Evolutionary conservation across 2,329 filamentous ascomycete species (phyloP), one percentile per base, ranked within the genome.

Genomic region (Pseudogymnoascus sp.): DNA sequence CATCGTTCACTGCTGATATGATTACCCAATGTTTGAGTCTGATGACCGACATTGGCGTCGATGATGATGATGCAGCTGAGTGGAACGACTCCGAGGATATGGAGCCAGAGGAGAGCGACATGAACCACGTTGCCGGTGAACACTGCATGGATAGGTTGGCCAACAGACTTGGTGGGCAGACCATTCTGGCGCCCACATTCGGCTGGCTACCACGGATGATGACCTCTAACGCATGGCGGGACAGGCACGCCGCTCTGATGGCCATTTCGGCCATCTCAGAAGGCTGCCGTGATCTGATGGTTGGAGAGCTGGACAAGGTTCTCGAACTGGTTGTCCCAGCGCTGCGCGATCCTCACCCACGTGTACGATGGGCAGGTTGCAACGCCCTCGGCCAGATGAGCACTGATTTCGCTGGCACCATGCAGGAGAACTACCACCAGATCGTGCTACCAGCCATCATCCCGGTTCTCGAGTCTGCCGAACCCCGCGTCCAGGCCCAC

Each of bases 301-400:
- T 96, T 68, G 90, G 90, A 45, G 95, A 99, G 75, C 82, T 99
- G 3, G 91, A 92, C 75, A 93, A 97, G 73, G 93, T 99, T 21
- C 82, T 99, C 59, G 91, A 96, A 68, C 83, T 99, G 63, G 93
- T 99, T n/a, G 86, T 97, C 60, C 95, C 95, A 14, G 90, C 93
- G 37, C 82, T 99, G 37, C 87, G 88, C 70, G 93, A 99, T 73
- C 84, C 89, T 40, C 95, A 99, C 73, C 90, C 95, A 42, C 90
- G 95, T 73, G 95, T 99, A 63, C 88, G 93, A 71, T 99, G 96
- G 87, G 95, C 95, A 62, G 95, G 93, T 36, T 99, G 95, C 80
- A 97, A 99, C 73, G 95, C 95, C 45, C 83, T 99, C n/a, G 95
- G 95, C 29, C 95, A 99, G 77, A 99, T 99, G 95, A 97, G 93